Evolutionary conservation across 352 stramenopile genomes (phyloP), one percentile per base, ranked within the genome.

Genomic region (Globisporangium abappressorium): DNA sequence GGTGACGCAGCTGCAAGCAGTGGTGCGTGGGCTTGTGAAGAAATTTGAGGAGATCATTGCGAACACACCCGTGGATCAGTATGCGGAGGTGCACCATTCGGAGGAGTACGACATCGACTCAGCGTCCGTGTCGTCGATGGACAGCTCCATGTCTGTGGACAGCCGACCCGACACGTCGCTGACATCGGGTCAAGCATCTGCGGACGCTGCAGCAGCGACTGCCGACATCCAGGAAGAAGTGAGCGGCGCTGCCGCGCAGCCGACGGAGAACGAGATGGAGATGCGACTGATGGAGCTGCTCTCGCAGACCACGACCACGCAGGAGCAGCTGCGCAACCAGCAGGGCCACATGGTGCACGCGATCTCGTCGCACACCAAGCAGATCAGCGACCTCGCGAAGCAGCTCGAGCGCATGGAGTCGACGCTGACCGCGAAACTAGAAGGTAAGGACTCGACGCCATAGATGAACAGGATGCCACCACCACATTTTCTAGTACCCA

Each of bases 281-380:
- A 76, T 75, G 26, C 81, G 79, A 57, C 69, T 95, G 24, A 76
- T 95, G 76, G 66, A 92, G 63, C 64, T 95, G 51, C 70, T 95
- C 34, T 90, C 82, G 49, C 84, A 95, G 70, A 95, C 87, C 0
- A 95, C 87, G 26, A 85, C 68, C 41, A 95, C 87, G 5, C 87
- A 95, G 59, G 80, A 92, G 69, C 87, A 95, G 60, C 71, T 95
- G 28, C 82, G 82, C 22, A 88, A 86, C 67, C 87, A 95, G 68
- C 87, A 95, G 38, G 80, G 74, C 0, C 82, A 92, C 62, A 95
- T 95, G 87, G 87, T 92, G 28, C 83, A 84, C 49, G 83, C 87
- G 20, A 90, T 95, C 65, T 79, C 62, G 65, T 82, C 72, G 33
- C 85, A 95, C 68, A 89, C 84, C 18, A 87, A 93, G 66, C 85